These are phyloP conservation scores for Schizochytrium sp. DNA, from an alignment of 108 stramenopile genomes.

Conservation along the genomic window DNA sequence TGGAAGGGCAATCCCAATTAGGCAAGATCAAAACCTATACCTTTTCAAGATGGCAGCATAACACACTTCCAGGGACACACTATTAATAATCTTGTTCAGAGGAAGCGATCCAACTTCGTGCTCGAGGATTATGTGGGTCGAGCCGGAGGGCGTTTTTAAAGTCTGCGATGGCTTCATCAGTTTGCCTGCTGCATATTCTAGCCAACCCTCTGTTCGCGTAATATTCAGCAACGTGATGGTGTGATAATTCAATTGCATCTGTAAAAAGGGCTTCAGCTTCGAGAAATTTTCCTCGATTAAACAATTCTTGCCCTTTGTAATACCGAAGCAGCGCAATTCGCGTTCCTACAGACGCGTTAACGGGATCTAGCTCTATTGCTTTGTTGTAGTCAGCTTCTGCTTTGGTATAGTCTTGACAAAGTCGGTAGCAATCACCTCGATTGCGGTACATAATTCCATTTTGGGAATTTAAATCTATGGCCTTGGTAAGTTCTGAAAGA, in stretches of 20 bases:
- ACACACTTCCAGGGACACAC: too few relatives aligned
- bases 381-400: neutral
- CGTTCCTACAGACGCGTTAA: neutral
- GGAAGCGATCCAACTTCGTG: constrained; percentile 2
- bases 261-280: constrained; percentile 13
- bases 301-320: neutral
- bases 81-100: too few relatives aligned
- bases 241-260: neutral
- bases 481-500: neutral
- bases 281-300: neutral
- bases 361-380: constrained; percentile 7
- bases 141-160: neutral
- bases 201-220: constrained; percentile 32
- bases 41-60: too few relatives aligned
- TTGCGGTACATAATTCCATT: neutral
- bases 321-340: constrained; percentile 16
- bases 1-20: too few relatives aligned
- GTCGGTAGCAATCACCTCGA: neutral
- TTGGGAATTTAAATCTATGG: neutral
- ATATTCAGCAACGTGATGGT: neutral
- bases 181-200: neutral
- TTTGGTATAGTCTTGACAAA: neutral
- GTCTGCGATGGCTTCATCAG: constrained; percentile 4
- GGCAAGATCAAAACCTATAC: too few relatives aligned
- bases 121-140: constrained; percentile 30